Percentiles rank a stretch among this genome's conserved stretches.
Evolutionary conservation across 2,329 filamentous ascomycete genomes (phyloP).

Genomic region (Venturia nashicola): DNA sequence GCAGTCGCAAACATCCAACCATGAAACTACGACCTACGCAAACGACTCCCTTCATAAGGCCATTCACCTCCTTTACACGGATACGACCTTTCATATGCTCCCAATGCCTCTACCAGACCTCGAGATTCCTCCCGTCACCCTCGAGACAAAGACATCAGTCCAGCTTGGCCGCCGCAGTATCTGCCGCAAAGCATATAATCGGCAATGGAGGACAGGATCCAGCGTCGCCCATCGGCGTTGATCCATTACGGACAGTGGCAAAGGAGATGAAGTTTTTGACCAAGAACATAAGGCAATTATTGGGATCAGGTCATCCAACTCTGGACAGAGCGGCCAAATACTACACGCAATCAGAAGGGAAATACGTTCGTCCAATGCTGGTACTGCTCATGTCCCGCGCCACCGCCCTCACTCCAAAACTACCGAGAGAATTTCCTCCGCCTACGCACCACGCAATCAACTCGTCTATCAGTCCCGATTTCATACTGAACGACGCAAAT

Average conservation of each 20-base stretch:
- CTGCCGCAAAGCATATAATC: conserved; percentile 56
- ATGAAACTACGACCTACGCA: background rate
- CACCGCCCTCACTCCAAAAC: conserved; percentile 61
- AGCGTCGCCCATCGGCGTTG: conserved; percentile 59
- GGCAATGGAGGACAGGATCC: conserved; percentile 36
- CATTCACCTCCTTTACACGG: background rate
- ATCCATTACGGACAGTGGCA: conserved; percentile 79
- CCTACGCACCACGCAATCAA: conserved; percentile 36
- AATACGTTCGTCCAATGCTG: conserved; percentile 88
- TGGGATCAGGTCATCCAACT: conserved; percentile 88
- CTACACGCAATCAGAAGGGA: conserved; percentile 92
- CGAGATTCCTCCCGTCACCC: background rate
- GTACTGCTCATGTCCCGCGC: conserved; percentile 94
- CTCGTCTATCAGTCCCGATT: conserved; percentile 45
- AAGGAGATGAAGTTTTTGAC: conserved; percentile 96
- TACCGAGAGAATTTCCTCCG: conserved; percentile 27
- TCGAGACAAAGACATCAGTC: conserved; percentile 41
- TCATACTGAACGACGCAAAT: conserved; percentile 69
- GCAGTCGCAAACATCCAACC: background rate
- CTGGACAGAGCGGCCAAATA: conserved; percentile 95
- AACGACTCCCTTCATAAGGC: background rate
- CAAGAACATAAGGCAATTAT: conserved; percentile 82
- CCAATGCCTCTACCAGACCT: conserved; percentile 5
- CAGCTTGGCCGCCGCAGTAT: conserved; percentile 65
- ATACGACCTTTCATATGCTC: conserved; percentile 4